These are phyloP conservation scores for Beauveria scarabaeidicola DNA, from an alignment of 2,329 filamentous ascomycete species.

Conservation along the genomic window DNA sequence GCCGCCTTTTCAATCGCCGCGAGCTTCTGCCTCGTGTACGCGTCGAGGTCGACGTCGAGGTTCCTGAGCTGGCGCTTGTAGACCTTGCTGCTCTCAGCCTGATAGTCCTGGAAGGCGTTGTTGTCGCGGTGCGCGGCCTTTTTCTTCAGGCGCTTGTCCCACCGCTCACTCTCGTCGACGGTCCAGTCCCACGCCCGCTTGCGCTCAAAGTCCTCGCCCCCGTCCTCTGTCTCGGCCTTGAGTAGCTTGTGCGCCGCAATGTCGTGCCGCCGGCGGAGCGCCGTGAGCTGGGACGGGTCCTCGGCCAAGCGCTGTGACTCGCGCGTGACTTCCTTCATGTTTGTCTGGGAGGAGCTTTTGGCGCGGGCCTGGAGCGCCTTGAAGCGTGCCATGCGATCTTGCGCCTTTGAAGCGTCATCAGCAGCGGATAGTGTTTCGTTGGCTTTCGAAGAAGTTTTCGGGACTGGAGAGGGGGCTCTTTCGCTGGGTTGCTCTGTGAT, in stretches of 20 bases:
- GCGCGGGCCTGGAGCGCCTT: slow-evolving; percentile 78
- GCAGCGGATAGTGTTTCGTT: not conserved
- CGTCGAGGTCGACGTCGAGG: slow-evolving; percentile 66
- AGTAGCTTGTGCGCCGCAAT: slow-evolving; percentile 87
- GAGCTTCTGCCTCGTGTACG: slow-evolving; percentile 82
- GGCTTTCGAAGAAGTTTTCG: slow-evolving; percentile 12
- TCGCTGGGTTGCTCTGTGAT: slow-evolving; percentile 14
- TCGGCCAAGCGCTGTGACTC: slow-evolving; percentile 73
- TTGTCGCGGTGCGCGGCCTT: slow-evolving; percentile 73
- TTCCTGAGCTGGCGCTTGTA: slow-evolving; percentile 87
- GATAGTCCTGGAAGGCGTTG: slow-evolving; percentile 84
- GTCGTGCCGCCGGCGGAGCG: slow-evolving; percentile 77
- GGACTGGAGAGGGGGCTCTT: not conserved
- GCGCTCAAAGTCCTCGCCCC: slow-evolving; percentile 88
- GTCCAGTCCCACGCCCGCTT: slow-evolving; percentile 99
- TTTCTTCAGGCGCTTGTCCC: slow-evolving; percentile 87
- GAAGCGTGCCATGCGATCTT: slow-evolving; percentile 72
- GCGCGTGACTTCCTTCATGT: slow-evolving; percentile 73
- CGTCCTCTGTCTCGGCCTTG: slow-evolving; percentile 80
- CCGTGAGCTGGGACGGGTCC: slow-evolving; percentile 67
- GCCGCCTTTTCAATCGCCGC: slow-evolving; percentile 79
- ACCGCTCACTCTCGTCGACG: slow-evolving; percentile 83
- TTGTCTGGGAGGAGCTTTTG: slow-evolving; percentile 61
- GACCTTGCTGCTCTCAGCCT: slow-evolving; percentile 77
- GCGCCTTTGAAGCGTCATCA: slow-evolving; percentile 35